Base-by-base conservation (phyloP, 169 alveolate species). In the Cryptosporidium muris region DNA sequence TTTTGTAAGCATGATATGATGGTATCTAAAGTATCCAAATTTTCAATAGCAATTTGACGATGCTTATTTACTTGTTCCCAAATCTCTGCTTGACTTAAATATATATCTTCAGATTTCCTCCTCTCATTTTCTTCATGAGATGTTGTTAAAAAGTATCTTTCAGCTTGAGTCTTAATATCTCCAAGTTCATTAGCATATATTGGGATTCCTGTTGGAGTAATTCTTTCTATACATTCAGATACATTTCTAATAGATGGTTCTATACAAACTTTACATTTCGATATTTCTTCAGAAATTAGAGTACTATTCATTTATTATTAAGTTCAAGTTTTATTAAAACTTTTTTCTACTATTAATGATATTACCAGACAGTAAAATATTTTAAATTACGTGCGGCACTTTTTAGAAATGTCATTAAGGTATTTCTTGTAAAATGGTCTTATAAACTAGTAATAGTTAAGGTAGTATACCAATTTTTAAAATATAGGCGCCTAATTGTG, bases 211-310 rank as follows among this genome's bases (percentile, higher is more conserved):
- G 43, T 68, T 58, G 43, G 45, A 7, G 49, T 34, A 37, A 74
- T 58, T 60, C 85, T 63, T 47, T 74, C 85, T 54, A 74, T 74
- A n/a, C 63, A 58, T n/a, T 66, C 45, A 42, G 68, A 74, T 48
- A 9, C 11, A 42, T 25, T 43, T 1, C 85, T 74, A 47, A 49
- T 9, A 45, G 63, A 74, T 58, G 85, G 25, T 36, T 74, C 85
- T 0, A 54, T 58, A 14, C 16, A 58, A 14, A 74, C 49, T 37
- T 4, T 25, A 16, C 43, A 58, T 12, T 54, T 3, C 12, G 8
- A 6, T 56, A 74, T 74, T 47, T 34, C 12, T n/a, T 34, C 25
- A 16, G 62, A 45, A 58, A 74, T 58, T 60, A 74, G 60, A 58
- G 54, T 45, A 14, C 54, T 14, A 34, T 58, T 43, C 85, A 74